Conservation (phyloP, 2,329 filamentous ascomycete genomes). For the Colletotrichum musicola region DNA sequence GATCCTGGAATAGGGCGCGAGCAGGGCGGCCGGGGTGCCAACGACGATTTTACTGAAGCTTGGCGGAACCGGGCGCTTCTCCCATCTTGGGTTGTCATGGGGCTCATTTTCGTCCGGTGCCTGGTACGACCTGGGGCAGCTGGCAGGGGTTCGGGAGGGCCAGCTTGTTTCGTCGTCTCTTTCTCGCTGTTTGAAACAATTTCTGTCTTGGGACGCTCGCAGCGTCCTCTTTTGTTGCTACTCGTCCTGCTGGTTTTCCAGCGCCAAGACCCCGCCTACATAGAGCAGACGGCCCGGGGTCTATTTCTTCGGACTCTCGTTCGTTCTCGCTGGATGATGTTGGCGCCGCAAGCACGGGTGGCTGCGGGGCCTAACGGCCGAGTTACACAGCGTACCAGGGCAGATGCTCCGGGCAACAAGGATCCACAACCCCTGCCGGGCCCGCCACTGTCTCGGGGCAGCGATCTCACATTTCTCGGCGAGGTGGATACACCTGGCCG, state of each 20-base stretch:
- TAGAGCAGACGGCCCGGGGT: no score
- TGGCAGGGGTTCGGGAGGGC: constrained; percentile 15
- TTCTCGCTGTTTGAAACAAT: constrained; percentile 33
- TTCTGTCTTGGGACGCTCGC: constrained; percentile 33
- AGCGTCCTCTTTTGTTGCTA: constrained; percentile 12
- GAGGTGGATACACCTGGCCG: constrained; percentile 3
- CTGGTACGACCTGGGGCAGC: constrained; percentile 18
- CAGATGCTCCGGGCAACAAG: no score
- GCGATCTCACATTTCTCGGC: constrained; percentile 10
- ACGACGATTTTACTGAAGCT: background rate
- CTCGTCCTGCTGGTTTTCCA: constrained; percentile 2
- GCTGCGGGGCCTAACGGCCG: no score
- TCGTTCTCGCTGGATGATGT: constrained; percentile 13
- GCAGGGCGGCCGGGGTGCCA: constrained; percentile 2
- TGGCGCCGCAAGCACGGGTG: background rate
- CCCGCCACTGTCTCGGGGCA: background rate
- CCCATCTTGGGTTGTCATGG: constrained; percentile 9
- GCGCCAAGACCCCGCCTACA: background rate
- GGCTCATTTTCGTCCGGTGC: constrained; percentile 5
- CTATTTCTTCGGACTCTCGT: constrained; percentile 18
- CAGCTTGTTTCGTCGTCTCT: constrained; percentile 34
- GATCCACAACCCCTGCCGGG: background rate
- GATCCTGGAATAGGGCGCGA: background rate
- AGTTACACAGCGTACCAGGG: no score
- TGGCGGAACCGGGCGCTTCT: background rate